These are phyloP conservation scores for Fusarium verticillioides DNA, from an alignment of 2,329 filamentous ascomycete genomes.

Conservation along the genomic window DNA sequence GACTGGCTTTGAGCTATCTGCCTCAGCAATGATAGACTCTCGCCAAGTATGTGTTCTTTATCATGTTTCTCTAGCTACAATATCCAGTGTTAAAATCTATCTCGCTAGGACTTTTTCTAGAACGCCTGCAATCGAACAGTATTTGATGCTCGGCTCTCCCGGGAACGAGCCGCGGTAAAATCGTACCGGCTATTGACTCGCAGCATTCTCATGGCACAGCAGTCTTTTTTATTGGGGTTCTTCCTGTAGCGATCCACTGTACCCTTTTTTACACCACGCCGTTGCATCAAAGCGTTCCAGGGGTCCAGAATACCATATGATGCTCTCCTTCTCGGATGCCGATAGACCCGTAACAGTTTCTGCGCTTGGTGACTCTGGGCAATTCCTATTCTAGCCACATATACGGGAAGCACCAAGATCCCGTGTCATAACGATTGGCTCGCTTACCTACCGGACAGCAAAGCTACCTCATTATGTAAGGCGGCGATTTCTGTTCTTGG, in stretches of 20 bases:
- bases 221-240: background rate
- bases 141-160: no score
- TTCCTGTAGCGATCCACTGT: background rate
- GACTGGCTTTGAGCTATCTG: no score
- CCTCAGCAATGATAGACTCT: background rate
- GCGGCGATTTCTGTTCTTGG: background rate
- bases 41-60: rapidly evolving
- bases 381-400: background rate
- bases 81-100: rapidly evolving
- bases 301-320: background rate
- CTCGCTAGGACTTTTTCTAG: background rate
- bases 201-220: background rate
- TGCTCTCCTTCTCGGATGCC: background rate
- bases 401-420: background rate
- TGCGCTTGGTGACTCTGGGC: background rate
- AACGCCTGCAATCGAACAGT: background rate
- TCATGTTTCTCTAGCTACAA: background rate
- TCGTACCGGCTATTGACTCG: background rate
- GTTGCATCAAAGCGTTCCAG: background rate
- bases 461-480: background rate
- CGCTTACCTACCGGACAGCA: background rate
- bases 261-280: no score
- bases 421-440: background rate
- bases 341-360: background rate
- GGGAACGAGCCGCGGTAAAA: background rate